A percentile compares a stretch with the other conserved stretches of the same genome.
phyloP scores from a whole-genome alignment of 805 yeast genomes.

The Candida golubevii region DNA sequence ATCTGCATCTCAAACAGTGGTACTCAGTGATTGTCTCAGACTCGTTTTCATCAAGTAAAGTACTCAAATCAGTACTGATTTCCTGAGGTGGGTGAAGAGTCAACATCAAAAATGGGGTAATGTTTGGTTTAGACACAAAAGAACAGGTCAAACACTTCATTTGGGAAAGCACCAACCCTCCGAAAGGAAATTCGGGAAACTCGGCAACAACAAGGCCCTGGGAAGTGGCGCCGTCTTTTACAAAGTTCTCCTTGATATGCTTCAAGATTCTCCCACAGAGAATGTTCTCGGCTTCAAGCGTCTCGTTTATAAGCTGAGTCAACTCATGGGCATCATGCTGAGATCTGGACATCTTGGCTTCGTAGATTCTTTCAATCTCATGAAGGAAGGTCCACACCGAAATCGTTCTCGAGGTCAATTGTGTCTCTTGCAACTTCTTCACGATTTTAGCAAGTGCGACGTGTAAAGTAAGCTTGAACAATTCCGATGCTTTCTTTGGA shows the following conservation, averaged over 20 bases:
- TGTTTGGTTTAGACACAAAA: constrained; percentile 52
- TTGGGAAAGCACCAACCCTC: constrained; percentile 61
- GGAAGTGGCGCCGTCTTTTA: not conserved
- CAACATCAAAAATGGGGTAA: constrained; percentile 61
- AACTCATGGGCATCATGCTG: constrained; percentile 97
- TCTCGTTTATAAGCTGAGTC: constrained; percentile 74
- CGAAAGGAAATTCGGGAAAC: constrained; percentile 69
- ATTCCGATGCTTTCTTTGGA: constrained; percentile 11
- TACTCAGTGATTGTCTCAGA: constrained; percentile 73
- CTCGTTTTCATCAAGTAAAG: constrained; percentile 53
- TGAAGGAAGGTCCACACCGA: constrained; percentile 79
- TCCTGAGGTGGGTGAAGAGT: constrained; percentile 73
- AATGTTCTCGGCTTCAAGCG: constrained; percentile 62
- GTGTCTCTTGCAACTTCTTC: constrained; percentile 58
- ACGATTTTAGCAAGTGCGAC: constrained; percentile 50
- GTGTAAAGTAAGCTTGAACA: constrained; percentile 50
- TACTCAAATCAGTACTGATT: constrained; percentile 42
- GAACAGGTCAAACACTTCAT: constrained; percentile 69
- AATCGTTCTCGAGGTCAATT: constrained; percentile 46
- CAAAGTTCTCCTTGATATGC: constrained; percentile 12
- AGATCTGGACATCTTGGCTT: constrained; percentile 66
- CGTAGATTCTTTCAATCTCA: constrained; percentile 66
- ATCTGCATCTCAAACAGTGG: constrained; percentile 70
- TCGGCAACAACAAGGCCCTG: constrained; percentile 14
- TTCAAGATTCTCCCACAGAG: constrained; percentile 34